These are phyloP conservation scores for Aspergillus egyptiacus DNA, from an alignment of 495 filamentous ascomycete genomes.

Conservation along the genomic window DNA sequence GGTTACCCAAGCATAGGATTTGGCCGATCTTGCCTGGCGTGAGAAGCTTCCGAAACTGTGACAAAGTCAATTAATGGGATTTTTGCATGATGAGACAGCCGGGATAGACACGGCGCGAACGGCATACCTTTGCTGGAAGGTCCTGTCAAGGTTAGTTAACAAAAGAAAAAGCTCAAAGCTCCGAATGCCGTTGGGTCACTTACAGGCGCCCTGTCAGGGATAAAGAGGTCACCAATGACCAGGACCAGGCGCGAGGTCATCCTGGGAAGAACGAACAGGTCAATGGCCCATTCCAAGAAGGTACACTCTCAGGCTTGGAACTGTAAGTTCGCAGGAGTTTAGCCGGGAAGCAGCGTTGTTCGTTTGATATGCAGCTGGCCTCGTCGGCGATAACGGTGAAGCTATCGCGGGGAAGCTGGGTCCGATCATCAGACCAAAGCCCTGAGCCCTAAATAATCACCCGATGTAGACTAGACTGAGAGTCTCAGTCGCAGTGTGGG, in stretches of 20 bases:
- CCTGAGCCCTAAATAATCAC: constrained; percentile 29
- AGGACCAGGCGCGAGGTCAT: constrained; percentile 84
- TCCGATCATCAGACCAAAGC: constrained; percentile 11
- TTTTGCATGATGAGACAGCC: constrained; percentile 8
- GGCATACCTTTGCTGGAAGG: constrained; percentile 78
- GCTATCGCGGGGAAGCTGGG: constrained; percentile 36
- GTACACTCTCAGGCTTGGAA: not conserved
- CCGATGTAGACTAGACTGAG: not conserved
- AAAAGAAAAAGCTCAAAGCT: not conserved
- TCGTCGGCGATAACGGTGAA: constrained; percentile 16
- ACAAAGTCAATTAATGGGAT: constrained; percentile 13
- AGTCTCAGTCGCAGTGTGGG: not conserved
- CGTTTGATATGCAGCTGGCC: constrained; percentile 5
- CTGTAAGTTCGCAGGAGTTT: not conserved
- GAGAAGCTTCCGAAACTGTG: constrained; percentile 95
- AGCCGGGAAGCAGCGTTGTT: not conserved
- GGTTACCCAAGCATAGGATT: constrained; percentile 93
- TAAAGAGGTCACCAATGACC: constrained; percentile 95
- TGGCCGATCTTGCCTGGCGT: constrained; percentile 97
- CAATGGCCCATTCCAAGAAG: constrained; percentile 28
- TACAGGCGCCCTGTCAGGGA: constrained; percentile 89
- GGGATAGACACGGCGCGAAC: not conserved
- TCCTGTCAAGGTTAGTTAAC: constrained; percentile 50
- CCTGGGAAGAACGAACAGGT: constrained; percentile 19
- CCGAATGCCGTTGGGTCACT: constrained; percentile 16